Evolutionary conservation across 768 basidiomycete species (phyloP).

Genomic region (Cystofilobasidium bisporidii): DNA sequence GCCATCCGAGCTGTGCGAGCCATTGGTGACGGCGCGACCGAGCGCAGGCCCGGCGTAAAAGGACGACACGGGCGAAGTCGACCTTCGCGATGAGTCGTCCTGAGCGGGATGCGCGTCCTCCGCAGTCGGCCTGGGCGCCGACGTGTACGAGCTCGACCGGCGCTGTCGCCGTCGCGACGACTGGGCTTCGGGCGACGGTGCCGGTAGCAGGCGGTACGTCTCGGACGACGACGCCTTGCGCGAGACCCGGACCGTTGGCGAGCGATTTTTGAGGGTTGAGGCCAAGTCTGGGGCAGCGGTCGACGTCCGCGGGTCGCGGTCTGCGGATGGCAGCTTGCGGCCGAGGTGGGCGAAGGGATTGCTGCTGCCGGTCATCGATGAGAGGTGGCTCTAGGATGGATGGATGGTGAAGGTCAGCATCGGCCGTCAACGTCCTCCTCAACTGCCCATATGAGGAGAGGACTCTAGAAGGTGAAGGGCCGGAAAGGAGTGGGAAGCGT

Average conservation of each 20-base stretch:
- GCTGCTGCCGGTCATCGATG: too few species aligned
- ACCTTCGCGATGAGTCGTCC: too few species aligned
- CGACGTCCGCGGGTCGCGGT: background rate
- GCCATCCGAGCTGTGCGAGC: background rate
- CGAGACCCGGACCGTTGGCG: background rate
- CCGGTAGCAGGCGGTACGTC: background rate
- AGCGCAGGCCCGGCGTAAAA: background rate
- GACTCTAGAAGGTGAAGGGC: too few species aligned
- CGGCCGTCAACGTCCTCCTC: too few species aligned
- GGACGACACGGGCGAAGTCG: background rate
- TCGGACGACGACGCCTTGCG: conserved; percentile 3
- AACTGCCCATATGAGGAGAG: too few species aligned
- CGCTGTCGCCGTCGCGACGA: background rate
- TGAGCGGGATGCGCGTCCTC: too few species aligned
- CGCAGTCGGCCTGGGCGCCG: too few species aligned
- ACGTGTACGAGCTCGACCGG: background rate
- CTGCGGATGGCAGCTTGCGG: background rate
- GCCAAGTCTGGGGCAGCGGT: too few species aligned
- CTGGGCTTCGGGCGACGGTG: background rate
- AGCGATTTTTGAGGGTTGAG: too few species aligned
- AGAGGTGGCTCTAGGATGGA: too few species aligned
- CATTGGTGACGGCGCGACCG: background rate
- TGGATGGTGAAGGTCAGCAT: too few species aligned
- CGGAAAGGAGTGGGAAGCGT: too few species aligned
- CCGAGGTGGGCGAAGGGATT: background rate